phyloP scores from a whole-genome alignment of 352 stramenopile genomes.

The Globisporangium heterothallicum region DNA sequence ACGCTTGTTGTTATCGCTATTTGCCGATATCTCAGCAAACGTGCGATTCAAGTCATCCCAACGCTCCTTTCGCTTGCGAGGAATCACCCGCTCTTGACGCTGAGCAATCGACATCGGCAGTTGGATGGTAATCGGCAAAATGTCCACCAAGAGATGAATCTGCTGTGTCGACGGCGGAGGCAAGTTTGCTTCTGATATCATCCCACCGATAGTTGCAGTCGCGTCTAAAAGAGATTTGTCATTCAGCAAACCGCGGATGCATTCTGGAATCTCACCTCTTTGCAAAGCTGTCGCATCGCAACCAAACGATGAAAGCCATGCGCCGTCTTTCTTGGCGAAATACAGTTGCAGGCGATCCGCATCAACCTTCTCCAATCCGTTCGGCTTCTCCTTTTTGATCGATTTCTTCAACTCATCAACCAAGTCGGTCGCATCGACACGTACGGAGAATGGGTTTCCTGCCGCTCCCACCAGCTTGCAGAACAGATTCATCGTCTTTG shows the following conservation, averaged over 20 bases:
- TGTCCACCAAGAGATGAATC: background rate
- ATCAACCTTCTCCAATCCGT: background rate
- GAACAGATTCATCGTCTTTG: background rate
- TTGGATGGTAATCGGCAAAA: background rate
- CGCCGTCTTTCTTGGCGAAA: background rate
- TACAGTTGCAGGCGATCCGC: background rate
- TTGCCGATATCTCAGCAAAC: background rate
- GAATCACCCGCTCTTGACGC: conserved; percentile 7
- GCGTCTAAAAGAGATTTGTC: too few species aligned
- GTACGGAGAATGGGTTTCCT: background rate
- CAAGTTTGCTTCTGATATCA: background rate
- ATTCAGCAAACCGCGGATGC: too few species aligned
- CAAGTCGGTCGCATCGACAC: background rate
- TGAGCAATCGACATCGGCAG: background rate
- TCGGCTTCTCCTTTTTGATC: background rate
- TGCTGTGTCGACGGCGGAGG: background rate
- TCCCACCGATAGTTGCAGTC: background rate
- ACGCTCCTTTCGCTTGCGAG: conserved; percentile 3
- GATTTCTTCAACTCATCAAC: background rate
- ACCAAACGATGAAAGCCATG: background rate
- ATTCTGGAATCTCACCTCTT: too few species aligned
- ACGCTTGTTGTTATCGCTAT: background rate
- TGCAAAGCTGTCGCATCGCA: background rate
- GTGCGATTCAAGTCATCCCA: background rate
- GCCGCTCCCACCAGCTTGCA: background rate